Percentiles rank a stretch among this genome's conserved stretches.
Conservation (phyloP, 352 stramenopile genomes). For the Pythium brassicae region DNA sequence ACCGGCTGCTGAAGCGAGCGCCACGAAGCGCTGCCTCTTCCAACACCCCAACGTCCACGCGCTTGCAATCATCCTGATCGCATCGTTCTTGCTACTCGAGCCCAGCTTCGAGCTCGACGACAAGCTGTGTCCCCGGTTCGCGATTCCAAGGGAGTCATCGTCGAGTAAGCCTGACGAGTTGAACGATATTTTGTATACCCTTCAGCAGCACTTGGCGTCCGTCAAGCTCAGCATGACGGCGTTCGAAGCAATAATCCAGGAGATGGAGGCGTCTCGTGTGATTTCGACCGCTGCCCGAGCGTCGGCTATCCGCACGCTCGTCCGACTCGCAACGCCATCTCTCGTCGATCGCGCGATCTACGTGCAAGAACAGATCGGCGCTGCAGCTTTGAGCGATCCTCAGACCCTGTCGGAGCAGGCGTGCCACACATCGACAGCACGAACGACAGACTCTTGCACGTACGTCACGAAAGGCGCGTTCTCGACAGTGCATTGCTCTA, state of each 20-base stretch:
- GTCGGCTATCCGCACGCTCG: slow-evolving; percentile 26
- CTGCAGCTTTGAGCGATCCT: background rate
- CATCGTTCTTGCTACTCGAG: slow-evolving; percentile 28
- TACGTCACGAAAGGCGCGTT: slow-evolving; percentile 55
- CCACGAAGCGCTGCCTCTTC: background rate
- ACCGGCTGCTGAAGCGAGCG: background rate
- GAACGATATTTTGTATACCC: slow-evolving; percentile 32
- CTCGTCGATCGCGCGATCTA: slow-evolving; percentile 38
- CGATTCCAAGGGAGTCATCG: slow-evolving; percentile 10
- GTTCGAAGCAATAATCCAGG: slow-evolving; percentile 24
- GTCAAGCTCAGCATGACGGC: slow-evolving; percentile 16
- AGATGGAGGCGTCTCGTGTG: slow-evolving; percentile 25
- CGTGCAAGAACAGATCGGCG: slow-evolving; percentile 1
- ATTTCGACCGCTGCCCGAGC: slow-evolving; percentile 21
- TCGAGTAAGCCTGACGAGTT: background rate
- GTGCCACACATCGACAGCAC: background rate
- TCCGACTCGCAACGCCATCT: slow-evolving; percentile 34
- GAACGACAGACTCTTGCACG: slow-evolving; percentile 2
- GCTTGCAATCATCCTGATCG: slow-evolving; percentile 24
- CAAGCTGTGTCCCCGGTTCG: slow-evolving; percentile 29
- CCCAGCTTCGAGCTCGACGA: slow-evolving; percentile 34
- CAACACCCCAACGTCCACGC: slow-evolving; percentile 19
- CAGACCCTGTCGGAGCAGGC: background rate
- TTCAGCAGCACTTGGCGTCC: slow-evolving; percentile 35
- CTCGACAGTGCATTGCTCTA: slow-evolving; percentile 36